Conservation (phyloP, 1,139 yeast species). For the Hansenula lynferdii region DNA sequence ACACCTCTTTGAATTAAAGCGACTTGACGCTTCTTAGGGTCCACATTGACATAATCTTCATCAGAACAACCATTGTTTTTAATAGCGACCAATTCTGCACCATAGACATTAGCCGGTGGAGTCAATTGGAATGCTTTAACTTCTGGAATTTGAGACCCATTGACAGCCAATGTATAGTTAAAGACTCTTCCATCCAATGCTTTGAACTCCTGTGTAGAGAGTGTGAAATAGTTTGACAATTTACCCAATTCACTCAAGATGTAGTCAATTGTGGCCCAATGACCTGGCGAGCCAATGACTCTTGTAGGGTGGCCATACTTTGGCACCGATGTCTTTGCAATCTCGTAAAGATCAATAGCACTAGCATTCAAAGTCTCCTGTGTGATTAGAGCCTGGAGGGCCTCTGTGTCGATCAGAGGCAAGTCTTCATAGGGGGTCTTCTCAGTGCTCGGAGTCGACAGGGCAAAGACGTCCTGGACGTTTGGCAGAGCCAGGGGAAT, state of each 20-base stretch:
- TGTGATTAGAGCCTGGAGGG: constrained; percentile 56
- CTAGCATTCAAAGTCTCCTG: constrained; percentile 53
- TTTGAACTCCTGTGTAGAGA: constrained; percentile 61
- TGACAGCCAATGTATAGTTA: constrained; percentile 46
- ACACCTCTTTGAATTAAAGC: constrained; percentile 76
- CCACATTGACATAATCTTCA: constrained; percentile 43
- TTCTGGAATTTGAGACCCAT: constrained; percentile 48
- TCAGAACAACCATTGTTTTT: constrained; percentile 62
- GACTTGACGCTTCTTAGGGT: constrained; percentile 36
- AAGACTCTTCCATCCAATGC: constrained; percentile 69
- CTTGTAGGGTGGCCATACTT: constrained; percentile 83
- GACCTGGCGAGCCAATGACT: constrained; percentile 88
- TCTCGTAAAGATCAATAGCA: constrained; percentile 56
- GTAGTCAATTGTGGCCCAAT: constrained; percentile 71
- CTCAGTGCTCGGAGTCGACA: background rate
- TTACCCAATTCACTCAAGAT: constrained; percentile 52
- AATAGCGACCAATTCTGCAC: constrained; percentile 58
- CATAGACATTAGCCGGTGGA: constrained; percentile 75
- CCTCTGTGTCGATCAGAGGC: constrained; percentile 54
- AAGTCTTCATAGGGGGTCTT: constrained; percentile 8
- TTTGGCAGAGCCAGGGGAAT: constrained; percentile 7
- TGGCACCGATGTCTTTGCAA: constrained; percentile 58
- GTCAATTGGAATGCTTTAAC: constrained; percentile 59
- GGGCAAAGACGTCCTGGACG: constrained; percentile 6
- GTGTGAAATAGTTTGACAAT: constrained; percentile 60